Percentiles rank a stretch among this genome's conserved stretches.
Conservation (phyloP, 305 asterid genomes). For the Fraxinus floribunda region DNA sequence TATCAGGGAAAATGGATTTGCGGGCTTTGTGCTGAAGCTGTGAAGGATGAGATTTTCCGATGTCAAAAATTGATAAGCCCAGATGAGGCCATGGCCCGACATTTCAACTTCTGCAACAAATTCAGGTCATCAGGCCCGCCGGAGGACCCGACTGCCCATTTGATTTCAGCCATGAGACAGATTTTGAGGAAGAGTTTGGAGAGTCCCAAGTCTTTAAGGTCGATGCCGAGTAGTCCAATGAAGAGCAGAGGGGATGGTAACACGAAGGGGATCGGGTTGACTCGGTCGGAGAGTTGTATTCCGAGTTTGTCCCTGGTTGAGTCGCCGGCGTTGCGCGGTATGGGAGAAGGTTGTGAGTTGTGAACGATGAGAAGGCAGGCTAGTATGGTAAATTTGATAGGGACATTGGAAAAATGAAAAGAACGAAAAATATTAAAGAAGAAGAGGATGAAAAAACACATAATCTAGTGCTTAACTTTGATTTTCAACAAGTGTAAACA, state of each 20-base stretch:
- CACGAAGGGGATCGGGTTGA: slow-evolving; percentile 30
- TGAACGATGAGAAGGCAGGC: neutral
- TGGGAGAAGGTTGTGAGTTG: slow-evolving; percentile 29
- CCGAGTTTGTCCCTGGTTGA: slow-evolving; percentile 57
- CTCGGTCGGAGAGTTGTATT: slow-evolving; percentile 72
- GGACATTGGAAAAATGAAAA: neutral
- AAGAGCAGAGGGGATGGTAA: slow-evolving; percentile 26
- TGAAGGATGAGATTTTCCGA: slow-evolving; percentile 71
- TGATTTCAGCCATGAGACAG: slow-evolving; percentile 78
- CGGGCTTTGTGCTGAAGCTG: slow-evolving; percentile 91
- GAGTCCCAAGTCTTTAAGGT: slow-evolving; percentile 58
- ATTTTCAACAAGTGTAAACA: slow-evolving; percentile 25
- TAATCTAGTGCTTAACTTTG: slow-evolving; percentile 27
- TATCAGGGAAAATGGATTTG: slow-evolving; percentile 94
- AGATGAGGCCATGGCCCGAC: slow-evolving; percentile 80
- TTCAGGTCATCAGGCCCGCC: slow-evolving; percentile 69
- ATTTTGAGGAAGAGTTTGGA: slow-evolving; percentile 64
- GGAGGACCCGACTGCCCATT: slow-evolving; percentile 53
- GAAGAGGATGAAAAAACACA: neutral
- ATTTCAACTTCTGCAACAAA: slow-evolving; percentile 72
- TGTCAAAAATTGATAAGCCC: slow-evolving; percentile 72
- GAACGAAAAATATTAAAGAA: neutral
- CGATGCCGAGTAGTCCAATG: slow-evolving; percentile 71
- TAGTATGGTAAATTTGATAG: slow-evolving; percentile 17
- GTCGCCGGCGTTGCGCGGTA: slow-evolving; percentile 33